A percentile compares a stretch with the other conserved stretches of the same genome.
Conservation (phyloP, 2,329 filamentous ascomycete species). For the Fonsecaea monophora region DNA sequence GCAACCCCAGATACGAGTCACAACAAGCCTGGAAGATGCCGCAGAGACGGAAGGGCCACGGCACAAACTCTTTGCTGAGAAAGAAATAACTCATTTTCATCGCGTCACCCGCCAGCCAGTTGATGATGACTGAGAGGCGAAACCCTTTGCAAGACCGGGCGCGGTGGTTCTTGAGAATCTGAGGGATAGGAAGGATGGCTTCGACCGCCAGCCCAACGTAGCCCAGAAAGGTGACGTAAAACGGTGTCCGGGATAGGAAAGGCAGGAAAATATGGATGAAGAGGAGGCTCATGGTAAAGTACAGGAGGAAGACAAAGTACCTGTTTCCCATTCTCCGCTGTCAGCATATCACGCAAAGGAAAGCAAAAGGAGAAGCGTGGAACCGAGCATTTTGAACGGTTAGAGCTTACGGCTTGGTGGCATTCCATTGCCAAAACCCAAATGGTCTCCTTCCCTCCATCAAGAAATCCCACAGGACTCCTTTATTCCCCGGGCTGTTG, state of each 20-base stretch:
- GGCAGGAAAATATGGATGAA: conserved; percentile 62
- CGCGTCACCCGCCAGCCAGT: conserved; percentile 57
- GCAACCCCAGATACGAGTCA: conserved; percentile 55
- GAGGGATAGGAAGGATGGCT: conserved; percentile 56
- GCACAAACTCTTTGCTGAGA: conserved; percentile 51
- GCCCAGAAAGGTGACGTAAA: conserved; percentile 55
- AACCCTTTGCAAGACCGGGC: conserved; percentile 58
- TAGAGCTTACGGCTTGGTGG: conserved; percentile 57
- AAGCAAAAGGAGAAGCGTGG: background rate
- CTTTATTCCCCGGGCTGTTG: conserved; percentile 21
- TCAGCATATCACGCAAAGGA: conserved; percentile 1
- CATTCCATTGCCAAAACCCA: conserved; percentile 69
- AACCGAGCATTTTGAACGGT: background rate
- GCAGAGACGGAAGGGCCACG: conserved; percentile 57
- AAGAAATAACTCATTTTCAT: conserved; percentile 62
- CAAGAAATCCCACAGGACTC: conserved; percentile 34
- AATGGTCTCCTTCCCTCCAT: conserved; percentile 57
- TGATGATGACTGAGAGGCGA: conserved; percentile 54
- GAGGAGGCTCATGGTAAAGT: conserved; percentile 49
- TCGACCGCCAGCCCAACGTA: conserved; percentile 56
- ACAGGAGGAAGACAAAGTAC: conserved; percentile 35
- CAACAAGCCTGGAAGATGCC: conserved; percentile 58
- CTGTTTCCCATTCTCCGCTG: conserved; percentile 5
- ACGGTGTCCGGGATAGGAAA: conserved; percentile 50
- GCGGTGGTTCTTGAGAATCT: conserved; percentile 56